Base-by-base conservation (phyloP, 2,329 filamentous ascomycete genomes). In the Pestalotiopsis sp. region DNA sequence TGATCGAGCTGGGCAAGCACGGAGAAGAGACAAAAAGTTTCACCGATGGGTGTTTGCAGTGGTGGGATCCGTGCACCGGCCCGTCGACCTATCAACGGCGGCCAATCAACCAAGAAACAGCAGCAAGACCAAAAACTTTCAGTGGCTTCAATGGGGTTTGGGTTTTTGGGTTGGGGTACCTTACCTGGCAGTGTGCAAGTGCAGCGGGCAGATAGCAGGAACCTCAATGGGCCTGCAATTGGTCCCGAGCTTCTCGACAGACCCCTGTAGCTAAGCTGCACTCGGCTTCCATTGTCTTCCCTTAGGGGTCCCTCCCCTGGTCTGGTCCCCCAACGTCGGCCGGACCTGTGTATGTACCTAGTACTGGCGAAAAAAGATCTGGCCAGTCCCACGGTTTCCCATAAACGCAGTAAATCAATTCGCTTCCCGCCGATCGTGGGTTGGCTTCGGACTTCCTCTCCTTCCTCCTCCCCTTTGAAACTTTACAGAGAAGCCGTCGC, bases 331-430 rank as follows among this genome's bases (percentile, higher is more conserved):
- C 44, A 52, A 52, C 44, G 44, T 61, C 58, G 26, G 58, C 35
- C 30, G 58, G 30, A 35, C 30, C 7, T 9, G 9, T 35, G 30
- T 35, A 35, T 35, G 30, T 35, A 35, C 30, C 30, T 35, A 35
- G 26, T 26, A 38, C 58, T 65, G 63, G 44, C 44, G 63, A 55
- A 66, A 66, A 66, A 66, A 66, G 64, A 66, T 66, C 64, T 66
- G 64, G 64, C 64, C 64, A 66, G 64, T 66, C 64, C 64, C 26
- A 57, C 61, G 38, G 44, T n/a, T 35, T 48, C 30, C 30, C 30
- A 35, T 35, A 35, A 24, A 20, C 38, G 11, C 24, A 22, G 14
- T 56, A 55, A 61, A 61, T 35, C 26, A 60, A 66, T 55, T 66
- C 24, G 20, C 60, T 48, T 39, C 30, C 30, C 60, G 60, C 38